Evolutionary conservation across 2,329 filamentous ascomycete species (phyloP), one percentile per base, ranked within the genome.

Genomic region (Chaetoscypha palmicola): DNA sequence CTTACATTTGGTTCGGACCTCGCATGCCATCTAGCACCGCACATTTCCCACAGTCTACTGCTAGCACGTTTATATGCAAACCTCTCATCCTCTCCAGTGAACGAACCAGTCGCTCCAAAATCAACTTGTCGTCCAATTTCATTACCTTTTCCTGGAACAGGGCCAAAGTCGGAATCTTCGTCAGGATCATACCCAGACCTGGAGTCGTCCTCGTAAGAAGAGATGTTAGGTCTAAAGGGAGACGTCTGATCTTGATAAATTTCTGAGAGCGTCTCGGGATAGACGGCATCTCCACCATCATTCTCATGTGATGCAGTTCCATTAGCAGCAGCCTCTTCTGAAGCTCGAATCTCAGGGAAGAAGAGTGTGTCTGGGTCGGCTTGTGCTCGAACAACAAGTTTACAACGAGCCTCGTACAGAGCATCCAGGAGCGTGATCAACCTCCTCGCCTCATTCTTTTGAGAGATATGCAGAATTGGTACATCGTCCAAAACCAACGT

Each of bases 361-460:
- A 91, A 90, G 4, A 90, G 69, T 21, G 80, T 72, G 52, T 91
- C 86, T 0, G 85, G 85, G 0, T 76, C 77, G 2, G 74, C 77
- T 31, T 72, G 73, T 2, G 85, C 86, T 16, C 77, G 72, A 41
- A 91, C 71, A 33, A 87, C 64, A 8, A 91, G 72, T 54, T 86
- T 86, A 62, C 86, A 90, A 5, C 81, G 75, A n/a, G 83, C 81
- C 66, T 91, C 86, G 63, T 91, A 91, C 1, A 88, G 69, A 0
- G 86, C 86, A 58, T 92, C 86, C 1, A 91, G 73, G 1, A 92
- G 70, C 0, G 83, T 90, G 58, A 91, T 91, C 59, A 92, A 80
- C 9, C 86, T 74, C 3, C 86, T 72, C 1, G 86, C 86, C 65
- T 91, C 86, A 60, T 90, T 91, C 64, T 89, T 91, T 61, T 81